phyloP scores from a whole-genome alignment of 306 rosid species.

The Aeschynomene evenia region DNA sequence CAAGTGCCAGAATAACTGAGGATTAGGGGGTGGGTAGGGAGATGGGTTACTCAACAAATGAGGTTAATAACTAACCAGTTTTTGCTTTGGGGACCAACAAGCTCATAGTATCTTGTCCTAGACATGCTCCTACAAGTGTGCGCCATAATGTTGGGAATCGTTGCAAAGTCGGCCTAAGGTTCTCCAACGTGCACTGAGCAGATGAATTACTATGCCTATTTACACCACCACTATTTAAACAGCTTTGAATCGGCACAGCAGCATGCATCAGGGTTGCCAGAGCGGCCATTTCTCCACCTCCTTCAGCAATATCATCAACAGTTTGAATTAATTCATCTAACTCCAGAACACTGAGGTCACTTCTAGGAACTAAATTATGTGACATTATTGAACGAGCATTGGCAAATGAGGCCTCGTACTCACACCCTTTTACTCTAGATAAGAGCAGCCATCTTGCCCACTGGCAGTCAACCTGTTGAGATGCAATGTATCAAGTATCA shows the following conservation, averaged over 20 bases:
- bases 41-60: conserved; percentile 6
- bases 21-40: neutral
- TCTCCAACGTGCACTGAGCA: conserved; percentile 93
- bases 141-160: conserved; percentile 85
- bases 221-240: conserved; percentile 82
- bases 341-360: conserved; percentile 63
- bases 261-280: conserved; percentile 91
- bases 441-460: conserved; percentile 95
- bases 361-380: conserved; percentile 54
- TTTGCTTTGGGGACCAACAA: conserved; percentile 61
- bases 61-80: conserved; percentile 58
- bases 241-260: conserved; percentile 68
- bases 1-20: conserved; percentile 21
- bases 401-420: conserved; percentile 83
- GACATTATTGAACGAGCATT: conserved; percentile 80
- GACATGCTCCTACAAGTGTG: conserved; percentile 73
- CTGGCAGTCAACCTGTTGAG: conserved; percentile 75
- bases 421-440: conserved; percentile 77
- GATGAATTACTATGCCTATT: conserved; percentile 73
- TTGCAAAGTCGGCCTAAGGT: conserved; percentile 83
- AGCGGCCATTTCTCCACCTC: conserved; percentile 97
- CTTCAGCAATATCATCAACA: conserved; percentile 98
- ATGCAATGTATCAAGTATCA: conserved; percentile 38
- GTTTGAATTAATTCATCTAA: conserved; percentile 81
- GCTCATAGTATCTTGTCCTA: conserved; percentile 67